Evolutionary conservation across 192 early-diverging fungal species (phyloP).

Genomic region (Dimargaris cristalligena): DNA sequence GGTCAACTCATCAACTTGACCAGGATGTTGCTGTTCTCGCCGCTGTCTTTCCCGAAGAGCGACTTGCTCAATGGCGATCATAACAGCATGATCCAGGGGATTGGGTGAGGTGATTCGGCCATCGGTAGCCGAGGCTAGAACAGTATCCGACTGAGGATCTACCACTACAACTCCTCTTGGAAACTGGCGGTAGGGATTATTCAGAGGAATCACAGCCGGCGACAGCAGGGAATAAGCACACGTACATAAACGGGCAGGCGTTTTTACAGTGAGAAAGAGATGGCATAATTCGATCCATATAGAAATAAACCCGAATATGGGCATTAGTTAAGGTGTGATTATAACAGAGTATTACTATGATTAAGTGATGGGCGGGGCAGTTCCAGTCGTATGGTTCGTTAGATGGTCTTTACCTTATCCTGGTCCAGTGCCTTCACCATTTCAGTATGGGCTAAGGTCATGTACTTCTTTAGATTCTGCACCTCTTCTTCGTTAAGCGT

Average conservation of each 20-base stretch:
- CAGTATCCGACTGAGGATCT: not conserved
- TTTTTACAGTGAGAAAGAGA: not conserved
- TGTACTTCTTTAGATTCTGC: too few relatives aligned
- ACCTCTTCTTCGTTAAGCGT: too few relatives aligned
- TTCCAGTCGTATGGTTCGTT: too few relatives aligned
- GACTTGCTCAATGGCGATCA: constrained; percentile 3
- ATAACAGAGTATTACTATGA: too few relatives aligned
- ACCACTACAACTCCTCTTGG: not conserved
- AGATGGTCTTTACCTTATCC: too few relatives aligned
- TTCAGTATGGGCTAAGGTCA: too few relatives aligned
- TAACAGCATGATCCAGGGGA: constrained; percentile 2
- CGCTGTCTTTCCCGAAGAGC: not conserved
- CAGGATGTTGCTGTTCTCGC: too few relatives aligned
- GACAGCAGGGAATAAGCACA: not conserved
- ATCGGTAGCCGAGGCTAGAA: not conserved
- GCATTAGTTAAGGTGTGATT: not conserved
- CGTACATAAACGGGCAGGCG: not conserved
- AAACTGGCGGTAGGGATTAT: not conserved
- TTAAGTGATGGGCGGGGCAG: too few relatives aligned
- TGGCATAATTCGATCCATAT: not conserved
- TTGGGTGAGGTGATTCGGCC: not conserved
- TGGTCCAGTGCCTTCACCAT: too few relatives aligned
- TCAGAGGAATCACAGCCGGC: not conserved
- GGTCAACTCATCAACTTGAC: not conserved
- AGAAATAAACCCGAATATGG: not conserved